These are phyloP conservation scores for Podospora appendiculata DNA, from an alignment of 495 filamentous ascomycete genomes.

Conservation along the genomic window DNA sequence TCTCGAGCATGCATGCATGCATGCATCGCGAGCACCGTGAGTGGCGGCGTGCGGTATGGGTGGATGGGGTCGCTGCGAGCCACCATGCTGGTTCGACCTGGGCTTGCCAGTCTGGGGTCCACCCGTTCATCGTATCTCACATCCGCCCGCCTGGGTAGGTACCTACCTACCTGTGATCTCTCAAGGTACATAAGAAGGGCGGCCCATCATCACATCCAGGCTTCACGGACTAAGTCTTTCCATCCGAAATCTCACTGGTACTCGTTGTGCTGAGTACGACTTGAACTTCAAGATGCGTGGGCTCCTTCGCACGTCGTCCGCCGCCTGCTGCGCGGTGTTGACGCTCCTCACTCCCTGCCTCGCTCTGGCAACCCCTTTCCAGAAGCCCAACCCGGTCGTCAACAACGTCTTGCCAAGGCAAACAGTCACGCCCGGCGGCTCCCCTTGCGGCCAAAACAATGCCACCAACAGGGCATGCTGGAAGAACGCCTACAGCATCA, in stretches of 20 bases:
- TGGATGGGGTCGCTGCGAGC: background rate
- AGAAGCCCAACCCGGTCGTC: background rate
- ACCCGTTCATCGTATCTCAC: no score
- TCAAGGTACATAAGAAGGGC: no score
- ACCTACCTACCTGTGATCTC: no score
- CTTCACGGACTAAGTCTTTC: no score
- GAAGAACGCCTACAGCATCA: conserved; percentile 24
- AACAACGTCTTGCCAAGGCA: conserved; percentile 13
- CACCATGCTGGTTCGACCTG: background rate
- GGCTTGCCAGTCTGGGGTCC: no score
- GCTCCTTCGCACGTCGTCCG: background rate
- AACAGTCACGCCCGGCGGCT: conserved; percentile 19
- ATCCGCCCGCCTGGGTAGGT: no score
- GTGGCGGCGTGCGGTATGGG: background rate
- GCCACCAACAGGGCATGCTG: conserved; percentile 25
- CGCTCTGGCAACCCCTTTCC: background rate
- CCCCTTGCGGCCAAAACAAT: conserved; percentile 23
- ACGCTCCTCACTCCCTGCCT: background rate
- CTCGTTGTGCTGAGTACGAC: background rate
- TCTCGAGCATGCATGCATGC: background rate
- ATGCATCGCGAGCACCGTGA: background rate
- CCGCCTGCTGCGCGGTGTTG: conserved; percentile 7
- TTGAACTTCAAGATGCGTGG: background rate
- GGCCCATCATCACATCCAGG: no score
- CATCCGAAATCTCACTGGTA: no score